These are phyloP conservation scores for Dianthus caryophyllus DNA, from an alignment of 148 eudicot genomes.

Conservation along the genomic window DNA sequence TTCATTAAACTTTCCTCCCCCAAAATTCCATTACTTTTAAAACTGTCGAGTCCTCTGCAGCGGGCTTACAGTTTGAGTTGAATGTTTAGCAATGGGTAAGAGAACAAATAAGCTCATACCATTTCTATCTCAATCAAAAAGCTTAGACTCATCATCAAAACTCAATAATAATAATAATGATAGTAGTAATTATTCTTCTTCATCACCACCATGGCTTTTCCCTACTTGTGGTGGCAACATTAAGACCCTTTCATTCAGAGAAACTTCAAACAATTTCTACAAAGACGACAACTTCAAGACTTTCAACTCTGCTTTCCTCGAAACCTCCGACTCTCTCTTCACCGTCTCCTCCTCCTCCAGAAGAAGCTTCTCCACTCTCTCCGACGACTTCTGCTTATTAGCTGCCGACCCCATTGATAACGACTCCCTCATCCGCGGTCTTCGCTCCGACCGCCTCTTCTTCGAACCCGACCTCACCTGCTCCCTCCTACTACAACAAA, in stretches of 20 bases:
- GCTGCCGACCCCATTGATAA: constrained; percentile 28
- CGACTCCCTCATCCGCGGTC: constrained; percentile 45
- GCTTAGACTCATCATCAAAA: constrained; percentile 33
- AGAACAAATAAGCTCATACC: constrained; percentile 60
- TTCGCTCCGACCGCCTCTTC: constrained; percentile 60
- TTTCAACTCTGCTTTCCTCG: constrained; percentile 31
- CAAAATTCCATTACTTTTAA: not conserved
- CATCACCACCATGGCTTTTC: constrained; percentile 46
- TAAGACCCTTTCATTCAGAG: constrained; percentile 68
- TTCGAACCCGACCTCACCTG: constrained; percentile 61
- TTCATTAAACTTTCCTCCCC: not conserved
- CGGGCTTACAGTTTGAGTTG: no score
- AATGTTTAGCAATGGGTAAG: constrained; percentile 16
- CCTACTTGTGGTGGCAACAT: constrained; percentile 48
- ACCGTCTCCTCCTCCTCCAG: constrained; percentile 18
- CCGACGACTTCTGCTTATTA: constrained; percentile 21
- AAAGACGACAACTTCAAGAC: constrained; percentile 30
- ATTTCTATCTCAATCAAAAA: constrained; percentile 37
- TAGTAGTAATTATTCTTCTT: no score
- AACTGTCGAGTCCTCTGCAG: no score
- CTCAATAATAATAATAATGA: not conserved
- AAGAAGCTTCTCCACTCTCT: constrained; percentile 28
- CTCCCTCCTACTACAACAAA: constrained; percentile 30
- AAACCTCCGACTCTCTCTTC: constrained; percentile 8
- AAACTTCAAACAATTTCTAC: constrained; percentile 4